Evolutionary conservation across 257 asterid species (phyloP).

Genomic region (Coffea canephora): DNA sequence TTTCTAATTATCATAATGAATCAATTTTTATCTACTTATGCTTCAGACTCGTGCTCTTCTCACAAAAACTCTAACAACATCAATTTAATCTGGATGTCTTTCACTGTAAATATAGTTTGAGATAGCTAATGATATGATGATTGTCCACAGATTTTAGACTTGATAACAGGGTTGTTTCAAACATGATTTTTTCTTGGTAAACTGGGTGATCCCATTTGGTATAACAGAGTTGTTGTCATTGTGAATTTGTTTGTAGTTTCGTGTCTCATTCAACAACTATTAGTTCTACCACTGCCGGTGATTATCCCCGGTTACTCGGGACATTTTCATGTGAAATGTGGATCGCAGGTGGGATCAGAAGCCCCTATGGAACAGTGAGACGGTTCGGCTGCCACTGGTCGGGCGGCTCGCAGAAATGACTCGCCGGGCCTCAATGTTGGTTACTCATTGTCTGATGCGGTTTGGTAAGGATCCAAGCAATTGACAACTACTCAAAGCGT

Average conservation of each 20-base stretch:
- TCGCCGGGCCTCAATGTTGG: conserved; percentile 63
- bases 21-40: too few relatives aligned
- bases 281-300: not conserved
- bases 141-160: too few relatives aligned
- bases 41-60: too few relatives aligned
- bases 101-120: too few relatives aligned
- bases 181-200: too few relatives aligned
- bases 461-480: conserved; percentile 57
- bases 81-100: too few relatives aligned
- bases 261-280: not conserved
- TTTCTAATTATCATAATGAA: too few relatives aligned
- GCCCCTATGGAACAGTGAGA: conserved; percentile 61
- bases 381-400: conserved; percentile 51
- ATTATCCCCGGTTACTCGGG: not conserved
- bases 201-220: too few relatives aligned
- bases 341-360: conserved; percentile 82
- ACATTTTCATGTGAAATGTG: not conserved
- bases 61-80: too few relatives aligned
- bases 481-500: not conserved
- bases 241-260: not conserved
- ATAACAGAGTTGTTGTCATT: too few relatives aligned
- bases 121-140: too few relatives aligned
- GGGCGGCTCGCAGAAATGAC: conserved; percentile 54
- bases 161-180: too few relatives aligned
- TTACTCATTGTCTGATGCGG: conserved; percentile 77